Conservation (phyloP, 345 rosid genomes). For the Bruguiera sexangula region DNA sequence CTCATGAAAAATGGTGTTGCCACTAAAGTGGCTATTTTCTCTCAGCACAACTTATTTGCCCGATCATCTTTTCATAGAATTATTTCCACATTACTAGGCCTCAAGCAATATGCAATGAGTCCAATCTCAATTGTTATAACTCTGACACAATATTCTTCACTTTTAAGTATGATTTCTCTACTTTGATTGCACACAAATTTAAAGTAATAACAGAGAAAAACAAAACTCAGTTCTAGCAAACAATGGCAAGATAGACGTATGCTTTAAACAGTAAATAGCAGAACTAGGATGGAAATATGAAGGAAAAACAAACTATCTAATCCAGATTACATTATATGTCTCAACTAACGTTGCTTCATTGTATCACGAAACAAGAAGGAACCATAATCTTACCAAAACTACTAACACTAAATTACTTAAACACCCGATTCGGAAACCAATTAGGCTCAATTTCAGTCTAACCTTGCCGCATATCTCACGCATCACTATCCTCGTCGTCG, state of each 20-base stretch:
- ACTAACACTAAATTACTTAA: constrained; percentile 1
- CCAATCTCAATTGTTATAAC: too few species aligned
- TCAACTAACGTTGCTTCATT: not conserved
- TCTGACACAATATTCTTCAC: too few species aligned
- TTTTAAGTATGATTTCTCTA: too few species aligned
- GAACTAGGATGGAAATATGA: not conserved
- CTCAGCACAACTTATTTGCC: too few species aligned
- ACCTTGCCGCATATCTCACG: constrained; percentile 30
- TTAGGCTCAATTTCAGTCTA: constrained; percentile 21
- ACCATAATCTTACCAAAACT: not conserved
- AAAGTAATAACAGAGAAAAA: too few species aligned
- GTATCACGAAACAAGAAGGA: not conserved
- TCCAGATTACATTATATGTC: constrained; percentile 2
- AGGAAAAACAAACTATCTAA: not conserved
- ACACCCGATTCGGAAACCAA: constrained; percentile 4
- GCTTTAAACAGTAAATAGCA: not conserved
- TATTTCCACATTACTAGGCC: too few species aligned
- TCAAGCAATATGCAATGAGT: too few species aligned
- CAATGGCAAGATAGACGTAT: not conserved
- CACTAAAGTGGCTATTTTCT: too few species aligned
- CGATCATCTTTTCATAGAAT: too few species aligned
- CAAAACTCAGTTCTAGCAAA: too few species aligned
- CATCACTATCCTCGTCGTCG: constrained; percentile 26
- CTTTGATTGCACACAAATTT: too few species aligned
- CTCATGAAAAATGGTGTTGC: too few species aligned